Conservation (phyloP, 352 stramenopile species). For the Phytopythium sindhum region DNA sequence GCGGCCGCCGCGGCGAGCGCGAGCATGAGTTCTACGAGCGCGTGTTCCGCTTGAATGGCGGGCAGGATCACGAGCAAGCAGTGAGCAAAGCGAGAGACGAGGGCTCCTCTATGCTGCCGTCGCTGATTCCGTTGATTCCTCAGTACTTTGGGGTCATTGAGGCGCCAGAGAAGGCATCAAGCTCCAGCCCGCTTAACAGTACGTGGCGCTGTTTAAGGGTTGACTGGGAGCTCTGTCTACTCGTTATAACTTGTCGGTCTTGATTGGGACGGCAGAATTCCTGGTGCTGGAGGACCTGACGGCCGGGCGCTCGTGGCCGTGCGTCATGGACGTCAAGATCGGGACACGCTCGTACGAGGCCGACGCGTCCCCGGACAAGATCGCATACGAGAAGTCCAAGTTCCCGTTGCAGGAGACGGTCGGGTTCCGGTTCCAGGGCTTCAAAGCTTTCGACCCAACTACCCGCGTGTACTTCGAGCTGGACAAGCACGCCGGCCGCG, state of each 20-base stretch:
- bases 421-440: slow-evolving; percentile 93
- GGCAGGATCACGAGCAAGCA: not conserved
- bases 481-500: slow-evolving; percentile 86
- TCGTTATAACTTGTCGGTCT: not conserved
- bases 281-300: slow-evolving; percentile 90
- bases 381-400: slow-evolving; percentile 88
- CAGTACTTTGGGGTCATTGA: slow-evolving; percentile 55
- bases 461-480: slow-evolving; percentile 65
- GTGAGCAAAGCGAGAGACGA: not conserved
- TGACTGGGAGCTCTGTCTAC: not conserved
- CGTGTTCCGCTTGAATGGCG: slow-evolving; percentile 27
- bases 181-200: not conserved
- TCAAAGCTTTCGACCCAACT: slow-evolving; percentile 82
- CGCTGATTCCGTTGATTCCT: slow-evolving; percentile 49
- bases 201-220: not conserved
- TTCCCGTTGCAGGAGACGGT: slow-evolving; percentile 90
- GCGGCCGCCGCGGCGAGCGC: slow-evolving; percentile 63
- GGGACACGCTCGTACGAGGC: slow-evolving; percentile 93
- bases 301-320: slow-evolving; percentile 74
- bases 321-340: slow-evolving; percentile 97
- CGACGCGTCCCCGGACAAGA: slow-evolving; percentile 85
- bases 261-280: slow-evolving; percentile 49
- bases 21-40: slow-evolving; percentile 79
- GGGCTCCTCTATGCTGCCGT: slow-evolving; percentile 16
- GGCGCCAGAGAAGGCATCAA: slow-evolving; percentile 19